These are phyloP conservation scores for Leccinum subtestaceum DNA, from an alignment of 768 basidiomycete species.

Conservation along the genomic window DNA sequence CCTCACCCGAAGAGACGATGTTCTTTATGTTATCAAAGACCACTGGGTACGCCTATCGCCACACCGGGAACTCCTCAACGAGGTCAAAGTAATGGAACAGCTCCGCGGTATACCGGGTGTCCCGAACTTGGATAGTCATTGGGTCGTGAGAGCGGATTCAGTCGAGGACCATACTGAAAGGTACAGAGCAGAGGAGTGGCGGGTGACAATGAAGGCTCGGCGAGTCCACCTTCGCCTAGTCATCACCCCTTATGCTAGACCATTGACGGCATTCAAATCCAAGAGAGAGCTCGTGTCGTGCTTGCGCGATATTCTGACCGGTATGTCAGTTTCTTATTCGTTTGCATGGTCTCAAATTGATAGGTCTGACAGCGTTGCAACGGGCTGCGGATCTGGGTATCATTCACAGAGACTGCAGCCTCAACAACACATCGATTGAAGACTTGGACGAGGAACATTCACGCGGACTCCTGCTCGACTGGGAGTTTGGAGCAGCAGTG, in stretches of 20 bases:
- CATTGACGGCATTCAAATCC: neutral
- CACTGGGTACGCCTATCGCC: neutral
- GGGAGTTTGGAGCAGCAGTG: neutral
- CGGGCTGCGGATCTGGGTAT: neutral
- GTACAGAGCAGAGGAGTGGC: neutral
- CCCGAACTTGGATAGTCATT: neutral
- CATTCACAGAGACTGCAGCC: neutral
- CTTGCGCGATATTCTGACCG: neutral
- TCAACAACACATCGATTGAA: neutral
- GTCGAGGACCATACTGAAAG: neutral
- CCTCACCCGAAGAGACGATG: neutral
- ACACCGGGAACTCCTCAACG: neutral
- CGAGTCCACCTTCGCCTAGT: neutral
- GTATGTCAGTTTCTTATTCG: neutral
- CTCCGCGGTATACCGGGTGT: neutral
- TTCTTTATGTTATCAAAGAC: neutral
- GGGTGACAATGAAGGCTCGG: neutral
- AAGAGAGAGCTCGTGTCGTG: neutral
- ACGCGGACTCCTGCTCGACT: neutral
- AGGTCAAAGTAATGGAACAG: neutral
- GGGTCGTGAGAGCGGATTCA: neutral
- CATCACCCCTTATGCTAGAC: neutral
- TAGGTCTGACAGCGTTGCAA: neutral
- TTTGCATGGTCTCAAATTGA: neutral
- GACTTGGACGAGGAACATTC: neutral